Evolutionary conservation across 305 asterid genomes (phyloP).

Genomic region (Coffea humblotiana): DNA sequence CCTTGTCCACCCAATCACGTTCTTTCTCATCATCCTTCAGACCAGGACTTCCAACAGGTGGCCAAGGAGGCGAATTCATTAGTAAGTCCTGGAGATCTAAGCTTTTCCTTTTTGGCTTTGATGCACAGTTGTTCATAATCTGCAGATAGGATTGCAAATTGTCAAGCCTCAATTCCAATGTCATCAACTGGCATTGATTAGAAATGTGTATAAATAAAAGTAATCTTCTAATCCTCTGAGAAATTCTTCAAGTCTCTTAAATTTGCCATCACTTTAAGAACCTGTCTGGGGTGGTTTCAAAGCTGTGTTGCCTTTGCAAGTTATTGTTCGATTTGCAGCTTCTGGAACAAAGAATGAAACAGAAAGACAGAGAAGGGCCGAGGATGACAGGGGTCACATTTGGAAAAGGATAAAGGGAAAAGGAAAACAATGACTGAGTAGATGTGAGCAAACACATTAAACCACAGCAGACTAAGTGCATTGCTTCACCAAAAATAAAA

Average conservation of each 20-base stretch:
- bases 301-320: not conserved
- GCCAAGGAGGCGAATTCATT: conserved; percentile 49
- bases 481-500: not conserved
- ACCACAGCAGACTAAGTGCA: not conserved
- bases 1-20: conserved; percentile 63
- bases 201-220: not conserved
- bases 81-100: conserved; percentile 56
- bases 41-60: conserved; percentile 35
- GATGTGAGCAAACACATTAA: too few relatives aligned
- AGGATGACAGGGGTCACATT: not conserved
- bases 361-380: not conserved
- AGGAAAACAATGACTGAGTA: too few relatives aligned
- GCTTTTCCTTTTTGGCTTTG: conserved; percentile 56
- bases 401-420: not conserved
- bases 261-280: not conserved
- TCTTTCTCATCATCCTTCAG: conserved; percentile 47
- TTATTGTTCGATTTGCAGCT: not conserved
- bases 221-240: not conserved
- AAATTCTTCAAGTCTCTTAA: not conserved
- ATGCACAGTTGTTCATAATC: conserved; percentile 42
- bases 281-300: not conserved
- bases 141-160: conserved; percentile 26
- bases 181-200: not conserved
- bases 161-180: not conserved
- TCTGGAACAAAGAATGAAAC: not conserved